Evolutionary conservation across 225 moss, liverwort and hornwort species (phyloP).

Genomic region (Physcomitrellopsis africana): DNA sequence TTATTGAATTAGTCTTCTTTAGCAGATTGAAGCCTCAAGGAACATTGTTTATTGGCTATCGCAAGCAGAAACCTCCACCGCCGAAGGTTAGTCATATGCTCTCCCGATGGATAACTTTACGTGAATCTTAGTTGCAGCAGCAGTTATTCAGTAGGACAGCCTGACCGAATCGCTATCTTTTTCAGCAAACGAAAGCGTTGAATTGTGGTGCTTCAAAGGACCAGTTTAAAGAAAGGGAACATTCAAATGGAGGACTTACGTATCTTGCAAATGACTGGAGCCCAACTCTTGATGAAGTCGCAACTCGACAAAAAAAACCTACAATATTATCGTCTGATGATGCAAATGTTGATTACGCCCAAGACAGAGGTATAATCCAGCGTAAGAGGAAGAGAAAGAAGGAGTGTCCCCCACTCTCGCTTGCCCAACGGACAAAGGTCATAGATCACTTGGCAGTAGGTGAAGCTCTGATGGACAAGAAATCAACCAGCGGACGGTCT

Average conservation of each 20-base stretch:
- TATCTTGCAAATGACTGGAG: slow-evolving; percentile 54
- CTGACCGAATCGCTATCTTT: slow-evolving; percentile 32
- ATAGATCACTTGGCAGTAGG: slow-evolving; percentile 46
- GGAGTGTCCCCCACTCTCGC: slow-evolving; percentile 50
- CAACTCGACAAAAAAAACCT: slow-evolving; percentile 49
- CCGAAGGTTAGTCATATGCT: slow-evolving; percentile 58
- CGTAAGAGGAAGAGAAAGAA: slow-evolving; percentile 53
- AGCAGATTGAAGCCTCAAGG: slow-evolving; percentile 97
- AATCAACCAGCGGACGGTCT: slow-evolving; percentile 50
- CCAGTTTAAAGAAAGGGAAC: slow-evolving; percentile 54
- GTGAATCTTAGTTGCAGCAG: neutral
- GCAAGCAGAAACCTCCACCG: slow-evolving; percentile 75
- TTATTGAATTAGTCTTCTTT: slow-evolving; percentile 76
- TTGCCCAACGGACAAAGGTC: slow-evolving; percentile 34
- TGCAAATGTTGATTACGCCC: slow-evolving; percentile 45
- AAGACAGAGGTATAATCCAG: slow-evolving; percentile 32
- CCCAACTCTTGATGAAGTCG: slow-evolving; percentile 52
- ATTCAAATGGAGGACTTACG: slow-evolving; percentile 52
- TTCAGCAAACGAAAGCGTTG: slow-evolving; percentile 63
- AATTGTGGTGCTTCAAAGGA: slow-evolving; percentile 55
- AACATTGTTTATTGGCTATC: slow-evolving; percentile 87
- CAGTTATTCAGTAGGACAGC: neutral
- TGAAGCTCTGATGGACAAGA: slow-evolving; percentile 42
- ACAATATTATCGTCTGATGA: slow-evolving; percentile 47
- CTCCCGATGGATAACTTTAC: neutral